phyloP scores from a whole-genome alignment of 257 asterid genomes.

The Henckelia pumila region DNA sequence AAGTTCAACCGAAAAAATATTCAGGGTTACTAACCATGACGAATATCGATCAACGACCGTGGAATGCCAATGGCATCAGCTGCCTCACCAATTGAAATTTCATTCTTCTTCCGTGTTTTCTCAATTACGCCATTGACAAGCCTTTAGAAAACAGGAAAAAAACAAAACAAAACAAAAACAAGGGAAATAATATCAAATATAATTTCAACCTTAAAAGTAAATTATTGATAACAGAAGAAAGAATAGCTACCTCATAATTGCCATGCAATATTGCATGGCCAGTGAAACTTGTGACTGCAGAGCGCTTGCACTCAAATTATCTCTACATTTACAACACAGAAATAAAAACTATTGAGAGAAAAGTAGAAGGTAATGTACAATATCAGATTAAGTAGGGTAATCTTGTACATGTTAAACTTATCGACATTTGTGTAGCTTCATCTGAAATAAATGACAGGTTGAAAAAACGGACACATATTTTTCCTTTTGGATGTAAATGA shows the following conservation, averaged over 20 bases:
- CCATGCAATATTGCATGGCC: constrained; percentile 74
- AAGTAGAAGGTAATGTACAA: neutral
- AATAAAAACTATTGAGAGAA: neutral
- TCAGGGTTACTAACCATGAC: constrained; percentile 58
- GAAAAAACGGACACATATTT: too few species aligned
- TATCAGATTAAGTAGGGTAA: too few species aligned
- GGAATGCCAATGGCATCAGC: constrained; percentile 80
- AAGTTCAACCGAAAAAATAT: constrained; percentile 14
- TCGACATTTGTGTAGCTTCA: too few species aligned
- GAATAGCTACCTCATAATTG: constrained; percentile 63
- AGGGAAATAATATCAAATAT: constrained; percentile 2
- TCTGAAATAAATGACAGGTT: too few species aligned
- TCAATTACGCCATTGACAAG: constrained; percentile 85
- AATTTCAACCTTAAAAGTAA: constrained; percentile 8
- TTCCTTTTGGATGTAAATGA: too few species aligned
- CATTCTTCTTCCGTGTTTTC: constrained; percentile 69
- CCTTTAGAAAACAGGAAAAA: constrained; percentile 40
- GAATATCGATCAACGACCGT: constrained; percentile 85
- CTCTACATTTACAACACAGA: constrained; percentile 34
- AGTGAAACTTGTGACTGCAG: constrained; percentile 64
- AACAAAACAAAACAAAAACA: neutral
- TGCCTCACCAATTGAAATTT: constrained; percentile 76
- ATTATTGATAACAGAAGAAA: neutral
- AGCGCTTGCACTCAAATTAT: constrained; percentile 42
- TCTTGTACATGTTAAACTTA: too few species aligned